Base-by-base conservation (phyloP, 2,329 filamentous ascomycete genomes). In the Ploettnerulaceae sp. region DNA sequence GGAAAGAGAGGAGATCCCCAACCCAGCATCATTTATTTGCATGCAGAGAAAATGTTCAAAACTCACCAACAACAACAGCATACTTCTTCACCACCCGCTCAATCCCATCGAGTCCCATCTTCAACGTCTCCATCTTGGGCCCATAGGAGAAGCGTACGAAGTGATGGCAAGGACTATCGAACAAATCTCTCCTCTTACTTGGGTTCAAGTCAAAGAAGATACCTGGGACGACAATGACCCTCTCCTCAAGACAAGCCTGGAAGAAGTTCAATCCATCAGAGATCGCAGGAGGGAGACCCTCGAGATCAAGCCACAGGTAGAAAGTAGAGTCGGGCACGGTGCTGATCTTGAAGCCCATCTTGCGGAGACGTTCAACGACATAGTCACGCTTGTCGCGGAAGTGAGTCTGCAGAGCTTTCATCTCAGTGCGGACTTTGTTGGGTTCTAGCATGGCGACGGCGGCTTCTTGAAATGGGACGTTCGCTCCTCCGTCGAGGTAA, bases 141-240 rank as follows among this genome's bases (percentile, higher is more conserved):
- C 89, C 89, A 63, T 93, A 95, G 46, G 84, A 89, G 59, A 94
- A 77, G 42, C 89, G 78, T 21, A 94, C 86, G 65, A 91, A 94
- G 69, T 93, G 85, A 69, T 97, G 91, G 69, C 91, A 96, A 49
- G 91, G 91, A 57, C 81, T 88, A 69, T 97, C 91, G 57, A 97
- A 97, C 57, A 97, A 69, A 67, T 97, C 91, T 64, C 91, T 77
- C 55, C 91, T 78, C 66, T 89, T 85, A 26, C 86, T 84, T 3
- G 91, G 91, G 71, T 97, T 97, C 55, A 97, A 70, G 62, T 97
- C 91, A 66, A 97, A 97, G 77, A 97, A 97, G 67, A 97, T 97
- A 50, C 91, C 91, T 0, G 91, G 91, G 4, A 97, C 91, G 14
- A 96, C 89, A 62, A 96, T 96, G 57, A 94, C 88, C 75, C 94